A percentile compares a stretch with the other conserved stretches of the same genome.
Evolutionary conservation across 179 eudicot species (phyloP).

Genomic region (Beta corolliflora): DNA sequence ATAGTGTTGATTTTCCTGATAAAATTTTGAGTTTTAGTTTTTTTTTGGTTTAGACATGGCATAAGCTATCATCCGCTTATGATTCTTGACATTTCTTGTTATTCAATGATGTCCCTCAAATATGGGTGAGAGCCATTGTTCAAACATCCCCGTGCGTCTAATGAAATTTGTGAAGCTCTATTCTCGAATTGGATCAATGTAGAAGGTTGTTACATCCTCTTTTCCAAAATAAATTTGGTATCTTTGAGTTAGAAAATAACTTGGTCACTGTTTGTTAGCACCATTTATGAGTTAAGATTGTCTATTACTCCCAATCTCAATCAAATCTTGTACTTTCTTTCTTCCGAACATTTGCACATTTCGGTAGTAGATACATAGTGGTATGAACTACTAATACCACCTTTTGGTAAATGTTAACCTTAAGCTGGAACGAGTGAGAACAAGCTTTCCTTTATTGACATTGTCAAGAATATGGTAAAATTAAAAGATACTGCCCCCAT

Average conservation of each 20-base stretch:
- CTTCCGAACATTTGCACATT: neutral
- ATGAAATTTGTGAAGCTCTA: no score
- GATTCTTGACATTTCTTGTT: neutral
- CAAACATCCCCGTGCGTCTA: neutral
- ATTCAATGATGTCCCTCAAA: neutral
- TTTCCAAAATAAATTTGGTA: neutral
- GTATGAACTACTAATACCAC: neutral
- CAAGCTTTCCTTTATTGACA: neutral
- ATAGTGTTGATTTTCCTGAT: no score
- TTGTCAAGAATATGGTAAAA: neutral
- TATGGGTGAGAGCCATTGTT: neutral
- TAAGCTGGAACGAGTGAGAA: no score
- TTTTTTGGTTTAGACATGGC: no score
- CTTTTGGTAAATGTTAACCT: no score
- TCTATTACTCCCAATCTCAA: neutral
- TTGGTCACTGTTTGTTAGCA: neutral
- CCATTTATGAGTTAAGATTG: neutral
- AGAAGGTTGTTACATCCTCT: neutral
- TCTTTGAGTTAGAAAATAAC: neutral
- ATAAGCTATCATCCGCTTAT: neutral
- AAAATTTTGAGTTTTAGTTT: no score
- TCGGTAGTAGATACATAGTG: neutral
- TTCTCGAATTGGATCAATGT: neutral
- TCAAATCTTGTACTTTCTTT: neutral
- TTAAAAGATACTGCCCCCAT: no score